Evolutionary conservation across 202 grass and related monocot species (phyloP).

Genomic region (Saccharum hybrid): DNA sequence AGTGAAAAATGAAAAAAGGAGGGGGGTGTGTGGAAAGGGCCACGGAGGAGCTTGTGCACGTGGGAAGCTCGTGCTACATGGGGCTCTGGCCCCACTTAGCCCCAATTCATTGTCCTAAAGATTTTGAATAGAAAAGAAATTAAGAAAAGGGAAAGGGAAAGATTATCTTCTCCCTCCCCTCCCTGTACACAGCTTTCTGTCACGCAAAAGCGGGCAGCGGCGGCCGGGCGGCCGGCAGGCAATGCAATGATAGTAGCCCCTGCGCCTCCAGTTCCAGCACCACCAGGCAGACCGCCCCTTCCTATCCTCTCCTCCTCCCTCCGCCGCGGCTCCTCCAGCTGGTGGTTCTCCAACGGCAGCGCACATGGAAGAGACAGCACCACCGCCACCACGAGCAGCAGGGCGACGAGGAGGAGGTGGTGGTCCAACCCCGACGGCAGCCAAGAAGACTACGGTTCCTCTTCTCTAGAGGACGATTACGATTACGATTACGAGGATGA

Average conservation of each 20-base stretch:
- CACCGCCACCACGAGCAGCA: constrained; percentile 15
- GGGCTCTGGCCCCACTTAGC: not conserved
- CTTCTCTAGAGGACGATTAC: not conserved
- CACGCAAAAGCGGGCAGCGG: not conserved
- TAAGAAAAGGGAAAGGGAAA: not conserved
- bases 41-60: no score
- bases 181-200: not conserved
- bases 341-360: constrained; percentile 12
- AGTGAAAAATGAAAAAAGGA: no score
- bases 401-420: constrained; percentile 34
- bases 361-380: not conserved
- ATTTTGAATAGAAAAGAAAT: not conserved
- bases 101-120: not conserved
- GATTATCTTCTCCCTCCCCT: constrained; percentile 7
- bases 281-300: not conserved
- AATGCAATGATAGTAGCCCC: constrained; percentile 15
- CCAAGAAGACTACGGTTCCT: not conserved
- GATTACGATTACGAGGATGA: not conserved
- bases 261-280: constrained; percentile 14
- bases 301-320: not conserved
- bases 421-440: constrained; percentile 26
- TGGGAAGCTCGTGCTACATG: not conserved
- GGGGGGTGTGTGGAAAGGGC: no score
- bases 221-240: not conserved
- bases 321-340: constrained; percentile 9